Conservation (phyloP, 108 stramenopile species). For the Cyclotella atomus region DNA sequence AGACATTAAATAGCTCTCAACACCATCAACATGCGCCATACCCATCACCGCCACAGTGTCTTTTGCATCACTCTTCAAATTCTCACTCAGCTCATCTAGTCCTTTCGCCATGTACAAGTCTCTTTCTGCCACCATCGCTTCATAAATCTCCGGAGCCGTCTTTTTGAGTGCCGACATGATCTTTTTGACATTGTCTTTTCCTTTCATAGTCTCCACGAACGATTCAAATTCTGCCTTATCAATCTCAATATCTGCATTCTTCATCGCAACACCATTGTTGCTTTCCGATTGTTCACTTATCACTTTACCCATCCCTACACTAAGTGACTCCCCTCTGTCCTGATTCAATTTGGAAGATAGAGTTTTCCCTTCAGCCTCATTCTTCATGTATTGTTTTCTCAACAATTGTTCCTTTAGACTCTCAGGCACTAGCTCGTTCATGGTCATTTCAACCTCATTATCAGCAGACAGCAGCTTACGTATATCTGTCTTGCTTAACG, state of each 20-base stretch:
- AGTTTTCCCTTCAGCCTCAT: background rate
- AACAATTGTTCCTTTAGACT: conserved; percentile 29
- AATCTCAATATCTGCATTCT: conserved; percentile 27
- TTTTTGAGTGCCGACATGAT: conserved; percentile 43
- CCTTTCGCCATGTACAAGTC: conserved; percentile 61
- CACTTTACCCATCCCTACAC: background rate
- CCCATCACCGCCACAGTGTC: conserved; percentile 57
- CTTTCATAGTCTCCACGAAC: conserved; percentile 62
- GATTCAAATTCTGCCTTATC: conserved; percentile 42
- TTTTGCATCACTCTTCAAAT: conserved; percentile 16
- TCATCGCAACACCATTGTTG: background rate
- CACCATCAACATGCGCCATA: conserved; percentile 60
- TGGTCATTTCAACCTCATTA: conserved; percentile 45
- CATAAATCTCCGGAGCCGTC: conserved; percentile 52
- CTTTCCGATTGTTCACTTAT: background rate
- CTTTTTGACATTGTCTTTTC: conserved; percentile 53
- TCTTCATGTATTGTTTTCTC: no score
- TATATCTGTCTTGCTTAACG: conserved; percentile 48
- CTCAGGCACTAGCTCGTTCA: conserved; percentile 42
- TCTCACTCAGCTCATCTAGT: conserved; percentile 38
- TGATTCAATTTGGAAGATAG: no score
- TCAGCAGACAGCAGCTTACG: conserved; percentile 39
- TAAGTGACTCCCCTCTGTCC: no score
- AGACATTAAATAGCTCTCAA: conserved; percentile 45
- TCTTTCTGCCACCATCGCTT: conserved; percentile 61